phyloP scores from a whole-genome alignment of 495 filamentous ascomycete genomes.

The Penicillium daleae region DNA sequence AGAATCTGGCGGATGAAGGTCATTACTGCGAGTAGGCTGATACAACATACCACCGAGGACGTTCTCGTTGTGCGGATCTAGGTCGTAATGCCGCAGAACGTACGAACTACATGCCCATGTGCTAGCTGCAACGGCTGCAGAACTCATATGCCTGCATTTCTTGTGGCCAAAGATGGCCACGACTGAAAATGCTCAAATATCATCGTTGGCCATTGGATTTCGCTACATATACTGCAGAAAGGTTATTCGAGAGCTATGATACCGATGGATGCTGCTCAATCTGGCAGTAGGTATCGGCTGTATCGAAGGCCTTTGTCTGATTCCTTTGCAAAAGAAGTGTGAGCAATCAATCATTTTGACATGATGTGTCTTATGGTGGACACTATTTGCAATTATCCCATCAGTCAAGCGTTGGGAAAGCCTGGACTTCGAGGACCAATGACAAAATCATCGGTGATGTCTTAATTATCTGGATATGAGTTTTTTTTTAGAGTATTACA shows the following conservation, averaged over 20 bases:
- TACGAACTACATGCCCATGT: background rate
- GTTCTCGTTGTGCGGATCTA: background rate
- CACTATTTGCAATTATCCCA: no score
- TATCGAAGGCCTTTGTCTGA: no score
- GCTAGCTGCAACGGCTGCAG: background rate
- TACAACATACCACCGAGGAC: background rate
- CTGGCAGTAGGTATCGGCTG: no score
- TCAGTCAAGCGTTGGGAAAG: no score
- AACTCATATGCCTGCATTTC: background rate
- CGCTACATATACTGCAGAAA: background rate
- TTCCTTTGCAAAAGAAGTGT: no score
- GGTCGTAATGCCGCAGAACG: background rate
- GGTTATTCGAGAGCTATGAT: background rate
- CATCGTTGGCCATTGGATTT: background rate
- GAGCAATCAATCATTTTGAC: no score
- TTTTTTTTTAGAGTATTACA: no score
- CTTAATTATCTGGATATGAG: no score
- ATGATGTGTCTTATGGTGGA: no score
- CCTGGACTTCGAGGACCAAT: no score
- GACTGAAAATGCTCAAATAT: background rate
- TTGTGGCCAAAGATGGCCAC: background rate
- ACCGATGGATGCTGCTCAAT: background rate
- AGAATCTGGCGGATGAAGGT: conserved; percentile 45
- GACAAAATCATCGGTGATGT: no score
- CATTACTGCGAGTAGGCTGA: background rate